These are phyloP conservation scores for Microdochium paspali DNA, from an alignment of 2,329 filamentous ascomycete species.

Conservation along the genomic window DNA sequence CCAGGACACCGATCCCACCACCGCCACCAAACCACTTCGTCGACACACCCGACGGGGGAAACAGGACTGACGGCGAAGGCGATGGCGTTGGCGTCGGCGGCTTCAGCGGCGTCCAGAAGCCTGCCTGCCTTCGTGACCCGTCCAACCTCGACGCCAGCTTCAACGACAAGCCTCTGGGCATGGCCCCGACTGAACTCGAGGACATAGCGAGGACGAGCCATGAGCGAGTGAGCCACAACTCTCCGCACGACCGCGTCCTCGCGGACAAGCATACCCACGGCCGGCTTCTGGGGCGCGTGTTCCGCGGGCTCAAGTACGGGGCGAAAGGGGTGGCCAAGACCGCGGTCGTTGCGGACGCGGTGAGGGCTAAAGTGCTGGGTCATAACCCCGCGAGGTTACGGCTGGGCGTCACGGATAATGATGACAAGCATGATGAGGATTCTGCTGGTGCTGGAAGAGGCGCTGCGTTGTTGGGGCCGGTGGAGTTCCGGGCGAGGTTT, in stretches of 20 bases:
- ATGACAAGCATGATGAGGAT: not conserved
- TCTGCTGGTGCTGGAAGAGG: not conserved
- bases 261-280: not conserved
- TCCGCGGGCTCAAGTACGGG: conserved; percentile 3
- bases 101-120: too few species aligned
- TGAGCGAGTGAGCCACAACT: not conserved
- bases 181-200: conserved; percentile 1
- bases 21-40: conserved; percentile 3
- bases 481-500: not conserved
- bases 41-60: not conserved
- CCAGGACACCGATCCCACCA: conserved; percentile 54
- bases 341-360: conserved; percentile 1
- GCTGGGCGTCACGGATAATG: not conserved
- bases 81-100: too few species aligned
- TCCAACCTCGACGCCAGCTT: not conserved
- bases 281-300: not conserved
- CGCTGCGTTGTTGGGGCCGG: not conserved
- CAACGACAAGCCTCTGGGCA: conserved; percentile 3
- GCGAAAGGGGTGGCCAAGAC: conserved; percentile 3
- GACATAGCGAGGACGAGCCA: not conserved
- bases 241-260: not conserved
- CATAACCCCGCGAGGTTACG: not conserved
- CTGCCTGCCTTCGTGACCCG: not conserved
- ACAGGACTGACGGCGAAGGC: too few species aligned
- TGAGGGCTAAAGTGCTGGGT: conserved; percentile 2